These are phyloP conservation scores for Graphium sp. DNA, from an alignment of 2,329 filamentous ascomycete species.

Conservation along the genomic window DNA sequence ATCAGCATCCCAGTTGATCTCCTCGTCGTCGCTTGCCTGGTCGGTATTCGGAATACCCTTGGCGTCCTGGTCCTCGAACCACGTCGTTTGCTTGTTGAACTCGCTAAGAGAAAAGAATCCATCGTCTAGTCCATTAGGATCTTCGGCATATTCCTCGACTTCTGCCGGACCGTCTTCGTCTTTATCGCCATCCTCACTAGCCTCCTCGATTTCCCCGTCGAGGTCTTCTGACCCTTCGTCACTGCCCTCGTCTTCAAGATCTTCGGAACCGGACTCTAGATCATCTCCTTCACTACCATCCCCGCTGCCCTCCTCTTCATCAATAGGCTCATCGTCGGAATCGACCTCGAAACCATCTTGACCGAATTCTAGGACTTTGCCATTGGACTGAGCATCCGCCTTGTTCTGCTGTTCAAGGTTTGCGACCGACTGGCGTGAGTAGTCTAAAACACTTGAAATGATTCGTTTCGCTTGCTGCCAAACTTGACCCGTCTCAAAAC, in stretches of 20 bases:
- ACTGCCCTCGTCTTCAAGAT: constrained; percentile 12
- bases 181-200: constrained; percentile 21
- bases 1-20: constrained; percentile 75
- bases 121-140: constrained; percentile 80
- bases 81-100: constrained; percentile 88
- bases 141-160: constrained; percentile 43
- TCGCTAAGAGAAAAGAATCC: constrained; percentile 96
- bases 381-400: too few relatives aligned
- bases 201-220: constrained; percentile 15
- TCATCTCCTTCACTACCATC: constrained; percentile 12
- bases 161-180: constrained; percentile 31
- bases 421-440: too few relatives aligned
- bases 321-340: constrained; percentile 15
- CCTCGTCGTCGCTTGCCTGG: constrained; percentile 65
- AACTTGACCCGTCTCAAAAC: constrained; percentile 75
- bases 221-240: constrained; percentile 12
- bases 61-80: constrained; percentile 73
- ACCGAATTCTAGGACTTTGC: too few relatives aligned
- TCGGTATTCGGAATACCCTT: constrained; percentile 61
- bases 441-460: constrained; percentile 38
- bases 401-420: too few relatives aligned
- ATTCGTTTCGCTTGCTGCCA: constrained; percentile 89
- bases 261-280: constrained; percentile 12
- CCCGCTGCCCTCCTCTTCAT: constrained; percentile 12
- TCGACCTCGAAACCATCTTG: constrained; percentile 16